These are phyloP conservation scores for Geotrichum klebahnii DNA, from an alignment of 1,139 yeast genomes.

Conservation along the genomic window DNA sequence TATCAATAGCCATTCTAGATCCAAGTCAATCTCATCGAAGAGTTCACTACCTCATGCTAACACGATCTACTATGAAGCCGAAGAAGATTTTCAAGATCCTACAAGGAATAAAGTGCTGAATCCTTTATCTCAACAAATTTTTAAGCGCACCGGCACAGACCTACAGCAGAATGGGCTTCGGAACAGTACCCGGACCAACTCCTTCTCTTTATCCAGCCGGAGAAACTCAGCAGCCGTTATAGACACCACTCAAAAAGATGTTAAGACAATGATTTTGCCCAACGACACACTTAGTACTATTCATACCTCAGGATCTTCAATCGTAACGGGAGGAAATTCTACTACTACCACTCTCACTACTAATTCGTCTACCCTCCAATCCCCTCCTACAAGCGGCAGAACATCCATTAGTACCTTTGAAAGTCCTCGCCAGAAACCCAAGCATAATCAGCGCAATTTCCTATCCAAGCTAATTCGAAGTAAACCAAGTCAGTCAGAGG, in stretches of 20 bases:
- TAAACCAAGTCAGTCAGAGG: conserved; percentile 9
- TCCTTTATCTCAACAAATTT: conserved; percentile 18
- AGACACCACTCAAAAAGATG: neutral
- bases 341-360: neutral
- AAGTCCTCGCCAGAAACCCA: neutral
- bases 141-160: conserved; percentile 11
- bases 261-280: conserved; percentile 6
- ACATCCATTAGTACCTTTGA: neutral
- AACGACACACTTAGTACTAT: neutral
- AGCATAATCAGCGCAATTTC: conserved; percentile 1
- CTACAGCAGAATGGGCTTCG: neutral
- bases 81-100: neutral
- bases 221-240: neutral
- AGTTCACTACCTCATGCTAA: neutral
- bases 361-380: neutral
- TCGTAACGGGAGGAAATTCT: neutral
- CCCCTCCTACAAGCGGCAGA: neutral
- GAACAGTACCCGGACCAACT: conserved; percentile 1
- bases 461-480: conserved; percentile 7
- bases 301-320: neutral
- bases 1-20: neutral
- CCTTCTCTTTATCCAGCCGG: neutral
- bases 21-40: conserved; percentile 2
- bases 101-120: neutral
- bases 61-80: neutral